Percentiles rank a stretch among this genome's conserved stretches.
These are phyloP conservation scores for Cyclotella choctawhatcheeana DNA, from an alignment of 108 stramenopile genomes.

Conservation along the genomic window DNA sequence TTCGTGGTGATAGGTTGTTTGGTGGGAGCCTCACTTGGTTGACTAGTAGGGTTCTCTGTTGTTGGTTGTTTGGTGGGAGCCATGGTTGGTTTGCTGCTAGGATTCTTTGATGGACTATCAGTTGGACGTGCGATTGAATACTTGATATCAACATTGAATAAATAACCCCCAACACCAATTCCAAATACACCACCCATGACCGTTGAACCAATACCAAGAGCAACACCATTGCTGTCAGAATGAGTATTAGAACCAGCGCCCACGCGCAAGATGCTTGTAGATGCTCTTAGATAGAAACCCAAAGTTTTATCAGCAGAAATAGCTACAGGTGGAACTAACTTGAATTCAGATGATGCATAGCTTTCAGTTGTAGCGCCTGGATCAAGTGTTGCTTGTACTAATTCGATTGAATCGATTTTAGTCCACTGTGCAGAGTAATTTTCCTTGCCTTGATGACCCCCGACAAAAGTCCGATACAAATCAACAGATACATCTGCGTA, in stretches of 20 bases:
- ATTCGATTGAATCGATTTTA: constrained; percentile 4
- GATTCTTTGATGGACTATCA: constrained; percentile 6
- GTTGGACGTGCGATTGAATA: constrained; percentile 5
- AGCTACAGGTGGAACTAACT: constrained; percentile 11
- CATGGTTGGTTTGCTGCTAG: not conserved
- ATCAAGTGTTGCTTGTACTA: not conserved
- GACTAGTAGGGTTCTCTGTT: not conserved
- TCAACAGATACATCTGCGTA: constrained; percentile 8
- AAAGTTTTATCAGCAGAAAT: not conserved
- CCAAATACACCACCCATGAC: constrained; percentile 19
- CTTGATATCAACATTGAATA: constrained; percentile 7
- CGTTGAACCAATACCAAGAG: constrained; percentile 15
- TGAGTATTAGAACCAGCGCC: constrained; percentile 8
- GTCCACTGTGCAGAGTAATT: constrained; percentile 3
- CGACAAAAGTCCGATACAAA: constrained; percentile 28
- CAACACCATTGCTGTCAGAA: constrained; percentile 9
- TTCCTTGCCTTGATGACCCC: not conserved
- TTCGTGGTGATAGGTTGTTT: not conserved
- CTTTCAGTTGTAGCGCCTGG: not conserved
- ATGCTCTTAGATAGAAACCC: constrained; percentile 18
- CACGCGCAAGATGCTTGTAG: constrained; percentile 8
- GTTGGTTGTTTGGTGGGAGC: constrained; percentile 1
- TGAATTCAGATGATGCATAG: not conserved
- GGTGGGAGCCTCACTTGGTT: not conserved
- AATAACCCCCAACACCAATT: constrained; percentile 15